phyloP scores from a whole-genome alignment of 129 eudicot species.

The Pittosporum tobira region DNA sequence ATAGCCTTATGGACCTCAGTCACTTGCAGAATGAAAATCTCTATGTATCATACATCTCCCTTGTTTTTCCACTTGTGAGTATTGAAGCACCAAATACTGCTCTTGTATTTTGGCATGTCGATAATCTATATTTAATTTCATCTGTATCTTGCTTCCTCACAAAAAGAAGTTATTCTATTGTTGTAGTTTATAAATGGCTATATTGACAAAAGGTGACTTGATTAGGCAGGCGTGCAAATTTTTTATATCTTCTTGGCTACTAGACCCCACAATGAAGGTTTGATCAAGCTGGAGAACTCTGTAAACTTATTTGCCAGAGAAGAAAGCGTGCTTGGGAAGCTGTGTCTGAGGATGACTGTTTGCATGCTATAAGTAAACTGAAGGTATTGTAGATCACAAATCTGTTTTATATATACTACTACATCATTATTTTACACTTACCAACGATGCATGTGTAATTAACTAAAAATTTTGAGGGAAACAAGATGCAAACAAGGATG shows the following conservation, averaged over 20 bases:
- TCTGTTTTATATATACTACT: too few species aligned
- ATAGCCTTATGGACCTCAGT: neutral
- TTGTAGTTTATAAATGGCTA: neutral
- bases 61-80: too few species aligned
- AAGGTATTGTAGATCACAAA: conserved; percentile 53
- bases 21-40: neutral
- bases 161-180: neutral
- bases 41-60: neutral
- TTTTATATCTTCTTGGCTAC: conserved; percentile 95
- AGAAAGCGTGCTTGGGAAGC: conserved; percentile 87
- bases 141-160: neutral
- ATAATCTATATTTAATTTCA: too few species aligned
- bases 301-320: conserved; percentile 68
- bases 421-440: too few species aligned
- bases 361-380: conserved; percentile 91
- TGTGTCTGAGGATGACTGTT: conserved; percentile 84
- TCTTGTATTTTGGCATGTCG: too few species aligned
- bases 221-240: conserved; percentile 88
- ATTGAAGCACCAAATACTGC: too few species aligned
- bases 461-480: too few species aligned
- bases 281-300: conserved; percentile 81
- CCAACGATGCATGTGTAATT: too few species aligned
- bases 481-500: too few species aligned
- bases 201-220: too few species aligned
- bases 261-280: conserved; percentile 83